Conservation (phyloP, 495 filamentous ascomycete species). For the Penicillium canescens region DNA sequence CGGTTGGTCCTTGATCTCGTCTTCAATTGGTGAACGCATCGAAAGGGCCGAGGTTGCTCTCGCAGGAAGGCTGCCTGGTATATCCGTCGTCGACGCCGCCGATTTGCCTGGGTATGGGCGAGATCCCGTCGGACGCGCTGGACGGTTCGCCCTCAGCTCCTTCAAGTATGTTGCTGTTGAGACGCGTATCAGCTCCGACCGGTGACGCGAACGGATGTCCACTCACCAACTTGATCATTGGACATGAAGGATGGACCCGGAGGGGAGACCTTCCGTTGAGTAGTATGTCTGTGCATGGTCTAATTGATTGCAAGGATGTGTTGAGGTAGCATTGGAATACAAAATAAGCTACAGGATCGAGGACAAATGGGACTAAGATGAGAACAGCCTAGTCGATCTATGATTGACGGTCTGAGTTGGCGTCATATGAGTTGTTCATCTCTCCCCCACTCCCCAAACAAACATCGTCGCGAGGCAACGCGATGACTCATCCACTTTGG, state of each 20-base stretch:
- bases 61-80: conserved; percentile 40
- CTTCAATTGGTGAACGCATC: conserved; percentile 24
- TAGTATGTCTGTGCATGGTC: conserved; percentile 45
- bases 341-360: background rate
- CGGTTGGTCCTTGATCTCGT: conserved; percentile 27
- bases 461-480: conserved; percentile 28
- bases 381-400: conserved; percentile 12
- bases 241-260: conserved; percentile 82
- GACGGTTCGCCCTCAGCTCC: conserved; percentile 75
- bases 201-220: conserved; percentile 16
- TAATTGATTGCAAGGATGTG: conserved; percentile 4
- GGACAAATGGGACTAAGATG: conserved; percentile 8
- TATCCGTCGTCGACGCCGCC: conserved; percentile 35
- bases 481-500: conserved; percentile 13
- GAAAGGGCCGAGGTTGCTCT: conserved; percentile 51
- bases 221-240: conserved; percentile 81
- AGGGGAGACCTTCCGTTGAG: conserved; percentile 64
- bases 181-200: conserved; percentile 14
- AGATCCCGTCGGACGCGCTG: conserved; percentile 75
- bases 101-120: conserved; percentile 64
- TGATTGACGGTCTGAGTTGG: conserved; percentile 11
- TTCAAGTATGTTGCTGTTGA: conserved; percentile 69
- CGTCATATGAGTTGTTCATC: conserved; percentile 7
- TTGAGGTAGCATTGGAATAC: conserved; percentile 2
- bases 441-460: conserved; percentile 16